Conservation (phyloP, 352 stramenopile genomes). For the Pythium biforme region DNA sequence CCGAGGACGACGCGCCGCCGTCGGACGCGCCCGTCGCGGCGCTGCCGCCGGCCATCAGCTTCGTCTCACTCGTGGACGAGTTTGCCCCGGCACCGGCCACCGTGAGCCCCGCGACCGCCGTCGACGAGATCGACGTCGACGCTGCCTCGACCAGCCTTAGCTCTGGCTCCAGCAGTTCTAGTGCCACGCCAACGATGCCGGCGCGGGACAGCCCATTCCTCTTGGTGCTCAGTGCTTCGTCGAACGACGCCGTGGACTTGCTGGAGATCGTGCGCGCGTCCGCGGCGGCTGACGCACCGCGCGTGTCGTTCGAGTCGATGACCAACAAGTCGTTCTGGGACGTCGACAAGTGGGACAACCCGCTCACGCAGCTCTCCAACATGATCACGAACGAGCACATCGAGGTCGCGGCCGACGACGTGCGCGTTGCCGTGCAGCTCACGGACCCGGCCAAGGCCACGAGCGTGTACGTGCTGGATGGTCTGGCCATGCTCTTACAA, state of each 20-base stretch:
- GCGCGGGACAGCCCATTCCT: constrained; percentile 5
- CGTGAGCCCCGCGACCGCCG: background rate
- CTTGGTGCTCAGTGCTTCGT: constrained; percentile 16
- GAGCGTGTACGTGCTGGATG: constrained; percentile 20
- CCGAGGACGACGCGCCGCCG: background rate
- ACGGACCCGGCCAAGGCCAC: constrained; percentile 5
- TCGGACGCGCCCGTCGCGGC: constrained; percentile 9
- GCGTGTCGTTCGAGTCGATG: constrained; percentile 25
- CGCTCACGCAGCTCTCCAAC: constrained; percentile 23
- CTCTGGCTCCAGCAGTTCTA: background rate
- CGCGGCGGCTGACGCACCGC: constrained; percentile 6
- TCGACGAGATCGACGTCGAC: background rate
- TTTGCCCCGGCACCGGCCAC: background rate
- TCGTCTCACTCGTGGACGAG: background rate
- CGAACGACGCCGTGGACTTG: constrained; percentile 15
- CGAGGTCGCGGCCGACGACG: constrained; percentile 3
- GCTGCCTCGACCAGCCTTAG: background rate
- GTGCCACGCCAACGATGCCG: background rate
- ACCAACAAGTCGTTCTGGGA: constrained; percentile 20
- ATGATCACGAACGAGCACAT: constrained; percentile 27
- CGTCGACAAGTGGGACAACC: constrained; percentile 27
- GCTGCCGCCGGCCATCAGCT: background rate
- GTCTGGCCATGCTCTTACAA: too few relatives aligned
- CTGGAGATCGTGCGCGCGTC: constrained; percentile 22
- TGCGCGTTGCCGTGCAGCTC: constrained; percentile 22